Evolutionary conservation across 257 asterid species (phyloP).

Genomic region (Solanum pennellii): DNA sequence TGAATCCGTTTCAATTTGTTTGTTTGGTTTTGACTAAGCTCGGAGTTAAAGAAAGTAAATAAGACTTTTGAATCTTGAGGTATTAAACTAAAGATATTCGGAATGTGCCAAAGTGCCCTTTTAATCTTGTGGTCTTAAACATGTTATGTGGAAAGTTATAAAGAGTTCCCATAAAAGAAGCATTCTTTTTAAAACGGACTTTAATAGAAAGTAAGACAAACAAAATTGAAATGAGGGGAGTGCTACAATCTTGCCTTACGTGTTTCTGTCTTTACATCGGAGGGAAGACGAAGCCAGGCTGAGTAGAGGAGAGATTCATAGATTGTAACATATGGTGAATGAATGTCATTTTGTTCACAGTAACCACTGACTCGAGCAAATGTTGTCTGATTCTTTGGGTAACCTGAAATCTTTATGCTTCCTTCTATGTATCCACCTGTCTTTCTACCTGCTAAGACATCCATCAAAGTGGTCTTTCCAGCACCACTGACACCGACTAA

Average conservation of each 20-base stretch:
- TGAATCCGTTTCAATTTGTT: background rate
- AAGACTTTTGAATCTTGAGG: background rate
- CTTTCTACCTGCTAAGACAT: conserved; percentile 79
- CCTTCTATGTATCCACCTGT: conserved; percentile 83
- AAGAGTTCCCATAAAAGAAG: background rate
- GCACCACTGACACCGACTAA: conserved; percentile 89
- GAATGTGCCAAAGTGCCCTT: background rate
- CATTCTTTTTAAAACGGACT: background rate
- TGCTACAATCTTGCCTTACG: conserved; percentile 41
- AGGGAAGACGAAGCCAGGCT: conserved; percentile 83
- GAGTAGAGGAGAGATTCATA: conserved; percentile 77
- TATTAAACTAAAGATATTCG: no score
- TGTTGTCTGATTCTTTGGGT: conserved; percentile 63
- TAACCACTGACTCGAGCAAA: conserved; percentile 88
- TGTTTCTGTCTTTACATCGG: conserved; percentile 57
- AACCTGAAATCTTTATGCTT: conserved; percentile 59
- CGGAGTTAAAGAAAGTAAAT: background rate
- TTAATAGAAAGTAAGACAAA: background rate
- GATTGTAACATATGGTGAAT: conserved; percentile 80
- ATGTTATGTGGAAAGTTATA: background rate
- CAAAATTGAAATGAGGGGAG: background rate
- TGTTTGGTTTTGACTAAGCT: background rate
- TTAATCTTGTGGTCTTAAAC: background rate
- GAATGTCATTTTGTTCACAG: conserved; percentile 87
- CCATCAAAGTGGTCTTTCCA: conserved; percentile 92